Conservation (phyloP, 2,329 filamentous ascomycete genomes). For the Curvularia spicifera region DNA sequence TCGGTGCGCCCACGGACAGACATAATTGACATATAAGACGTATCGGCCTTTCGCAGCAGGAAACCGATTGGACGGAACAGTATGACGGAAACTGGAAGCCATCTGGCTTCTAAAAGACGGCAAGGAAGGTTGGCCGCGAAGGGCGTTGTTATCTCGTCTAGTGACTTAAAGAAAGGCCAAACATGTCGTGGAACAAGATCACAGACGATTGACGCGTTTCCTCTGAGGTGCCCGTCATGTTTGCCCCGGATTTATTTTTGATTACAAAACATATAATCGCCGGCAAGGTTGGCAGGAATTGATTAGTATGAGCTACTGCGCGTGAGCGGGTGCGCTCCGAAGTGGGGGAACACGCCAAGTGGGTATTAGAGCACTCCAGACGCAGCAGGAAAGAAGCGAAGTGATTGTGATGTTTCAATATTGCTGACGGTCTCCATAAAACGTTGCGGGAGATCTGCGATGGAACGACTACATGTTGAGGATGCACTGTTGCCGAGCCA, state of each 20-base stretch:
- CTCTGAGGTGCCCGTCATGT: conserved; percentile 1
- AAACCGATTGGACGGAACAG: conserved; percentile 62
- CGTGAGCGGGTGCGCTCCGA: not conserved
- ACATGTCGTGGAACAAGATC: conserved; percentile 6
- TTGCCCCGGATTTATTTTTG: conserved; percentile 17
- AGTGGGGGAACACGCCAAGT: not conserved
- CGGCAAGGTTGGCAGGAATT: conserved; percentile 18
- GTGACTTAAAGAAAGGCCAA: conserved; percentile 1
- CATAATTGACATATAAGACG: conserved; percentile 65
- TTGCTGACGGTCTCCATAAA: not conserved
- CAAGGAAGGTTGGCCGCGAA: conserved; percentile 8
- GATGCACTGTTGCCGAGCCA: not conserved
- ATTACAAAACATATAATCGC: conserved; percentile 40
- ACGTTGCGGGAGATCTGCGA: not conserved
- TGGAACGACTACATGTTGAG: not conserved
- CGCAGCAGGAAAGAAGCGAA: not conserved
- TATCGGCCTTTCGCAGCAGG: conserved; percentile 67
- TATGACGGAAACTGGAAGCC: conserved; percentile 62
- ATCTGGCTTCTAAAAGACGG: conserved; percentile 56
- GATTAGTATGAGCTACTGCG: conserved; percentile 24
- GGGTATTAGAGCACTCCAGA: not conserved
- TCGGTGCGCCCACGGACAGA: conserved; percentile 69
- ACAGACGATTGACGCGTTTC: conserved; percentile 9
- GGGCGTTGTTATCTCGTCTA: conserved; percentile 3
- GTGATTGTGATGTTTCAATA: not conserved